Base-by-base conservation (phyloP, 2,329 filamentous ascomycete genomes). In the Nemania sp. region DNA sequence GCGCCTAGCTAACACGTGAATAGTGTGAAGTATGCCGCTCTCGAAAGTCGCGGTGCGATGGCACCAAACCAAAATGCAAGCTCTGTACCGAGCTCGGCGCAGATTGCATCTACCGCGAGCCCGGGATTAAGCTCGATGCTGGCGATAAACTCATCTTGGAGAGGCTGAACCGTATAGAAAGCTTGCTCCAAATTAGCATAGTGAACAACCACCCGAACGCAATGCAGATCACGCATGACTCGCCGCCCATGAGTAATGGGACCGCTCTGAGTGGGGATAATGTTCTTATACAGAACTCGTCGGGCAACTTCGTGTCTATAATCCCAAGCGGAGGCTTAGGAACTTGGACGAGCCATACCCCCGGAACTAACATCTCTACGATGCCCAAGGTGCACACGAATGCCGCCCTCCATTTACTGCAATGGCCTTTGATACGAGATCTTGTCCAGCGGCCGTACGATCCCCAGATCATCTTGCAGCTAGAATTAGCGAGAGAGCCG, bases 351-450 rank as follows among this genome's bases (percentile, higher is more conserved):
- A 82, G 78, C 50, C 67, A 78, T 64, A 65, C 77, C 57, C 64
- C 70, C 14, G 76, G 72, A 42, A 77, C 74, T 33, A 92, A 90
- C 69, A 91, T 93, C 60, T 91, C 89, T 2, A 90, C 88, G 22
- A 93, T 93, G 89, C 90, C 90, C 19, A 92, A 91, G 71, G 80
- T 88, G 14, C 90, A 93, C 70, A 92, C 89, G 0, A 93, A 90
- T 54, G 89, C 89, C 5, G 88, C 89, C 1, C 75, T 91, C 62
- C 86, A 93, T 68, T 75, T 93, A 17, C 76, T 93, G 5, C 88
- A 91, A 65, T 92, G 89, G 83, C 90, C 89, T 11, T 77, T 91
- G 61, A 92, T 93, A 61, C 81, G 88, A 42, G 86, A 91, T 65
- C 76, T 94, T 19, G 87, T 93, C 7, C 87, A 87, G 23, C 80